phyloP scores from a whole-genome alignment of 1,139 yeast genomes.

The Saccharomycopsis crataegensis region DNA sequence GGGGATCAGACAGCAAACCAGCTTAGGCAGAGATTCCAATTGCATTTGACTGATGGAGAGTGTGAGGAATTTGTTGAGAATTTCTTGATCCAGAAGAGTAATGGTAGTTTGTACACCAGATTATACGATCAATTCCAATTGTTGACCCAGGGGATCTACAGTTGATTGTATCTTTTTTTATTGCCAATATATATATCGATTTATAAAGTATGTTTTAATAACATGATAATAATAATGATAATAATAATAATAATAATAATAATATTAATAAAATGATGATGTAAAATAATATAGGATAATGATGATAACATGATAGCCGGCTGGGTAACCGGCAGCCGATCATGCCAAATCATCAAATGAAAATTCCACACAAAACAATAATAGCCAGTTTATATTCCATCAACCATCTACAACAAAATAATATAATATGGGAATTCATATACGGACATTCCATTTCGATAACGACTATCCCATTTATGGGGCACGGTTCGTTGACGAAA shows the following conservation, averaged over 20 bases:
- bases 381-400: no score
- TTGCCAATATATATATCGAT: no score
- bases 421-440: constrained; percentile 6
- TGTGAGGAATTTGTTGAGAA: constrained; percentile 71
- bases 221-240: no score
- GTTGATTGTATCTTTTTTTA: constrained; percentile 27
- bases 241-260: no score
- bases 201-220: no score
- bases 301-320: no score
- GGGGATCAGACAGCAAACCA: constrained; percentile 79
- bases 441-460: constrained; percentile 14
- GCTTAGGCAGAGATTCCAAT: constrained; percentile 71
- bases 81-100: constrained; percentile 64
- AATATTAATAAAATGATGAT: no score
- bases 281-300: no score
- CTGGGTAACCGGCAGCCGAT: no score
- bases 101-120: constrained; percentile 86
- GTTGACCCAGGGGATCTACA: constrained; percentile 88
- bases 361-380: no score
- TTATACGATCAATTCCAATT: constrained; percentile 91
- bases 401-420: no score
- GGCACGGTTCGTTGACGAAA: constrained; percentile 58
- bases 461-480: constrained; percentile 80
- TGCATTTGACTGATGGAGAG: constrained; percentile 66
- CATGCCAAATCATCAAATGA: no score